Evolutionary conservation across 257 asterid genomes (phyloP), one percentile per base, ranked within the genome.

Genomic region (Coffea eugenioides): DNA sequence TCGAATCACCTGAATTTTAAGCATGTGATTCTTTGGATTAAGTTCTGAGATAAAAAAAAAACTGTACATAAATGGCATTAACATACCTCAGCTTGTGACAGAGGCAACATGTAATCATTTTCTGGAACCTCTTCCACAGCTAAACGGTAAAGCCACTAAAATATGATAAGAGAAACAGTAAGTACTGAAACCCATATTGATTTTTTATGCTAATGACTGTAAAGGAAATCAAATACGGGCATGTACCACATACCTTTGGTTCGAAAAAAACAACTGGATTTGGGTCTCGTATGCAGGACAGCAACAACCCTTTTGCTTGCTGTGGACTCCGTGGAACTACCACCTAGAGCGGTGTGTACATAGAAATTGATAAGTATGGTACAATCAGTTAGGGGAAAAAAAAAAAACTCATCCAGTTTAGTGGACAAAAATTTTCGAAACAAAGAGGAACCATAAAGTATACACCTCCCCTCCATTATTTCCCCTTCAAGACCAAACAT

Each of bases 61-160:
- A 66, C 69, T 72, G 71, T 66, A 71, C 74, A 8, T 68, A 49
- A 69, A 68, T 39, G 31, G 74, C n/a, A 75, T 74, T 49, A 75
- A 77, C 83, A 68, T 88, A 96, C 99, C 95, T 96, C 99, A 66
- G 99, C 99, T 88, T 93, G 94, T 1, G 99, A 94, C 74, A 96
- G 83, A 69, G 97, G 98, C 82, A 94, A 80, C 96, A 90, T 92
- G 85, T 92, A 96, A 83, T 96, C 98, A 57, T 86, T 78, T 73
- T 92, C 95, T 2, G 98, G 99, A 71, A 96, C 97, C 82, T 96
- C 96, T 90, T 96, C 99, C 51, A 94, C 99, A 62, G 99, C 96
- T 80, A 91, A 90, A 80, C 99, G 96, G 86, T 96, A 96, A 80
- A 96, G 94, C 97, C 93, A 88, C 98, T 96, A 94, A 51, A 61